A percentile compares a stretch with the other conserved stretches of the same genome.
Conservation (phyloP, 2,329 filamentous ascomycete species). For the Talaromyces amestolkiae region DNA sequence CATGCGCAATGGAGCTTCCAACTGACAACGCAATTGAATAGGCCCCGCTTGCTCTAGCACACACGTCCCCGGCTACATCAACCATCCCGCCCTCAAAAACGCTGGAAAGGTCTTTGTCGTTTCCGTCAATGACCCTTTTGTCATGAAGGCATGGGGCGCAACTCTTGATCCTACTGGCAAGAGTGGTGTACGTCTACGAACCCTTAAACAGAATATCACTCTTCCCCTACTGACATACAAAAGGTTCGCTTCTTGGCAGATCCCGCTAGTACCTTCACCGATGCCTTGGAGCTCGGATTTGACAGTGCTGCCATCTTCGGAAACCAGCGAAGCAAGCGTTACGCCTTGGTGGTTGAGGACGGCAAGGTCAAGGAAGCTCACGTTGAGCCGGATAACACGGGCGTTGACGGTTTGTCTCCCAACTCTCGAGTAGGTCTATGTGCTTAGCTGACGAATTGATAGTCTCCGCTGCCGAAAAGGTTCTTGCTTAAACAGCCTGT, state of each 20-base stretch:
- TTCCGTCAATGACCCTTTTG: conserved; percentile 90
- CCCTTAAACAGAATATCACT: neutral
- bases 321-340: conserved; percentile 78
- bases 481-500: conserved; percentile 37
- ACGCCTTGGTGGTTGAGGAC: conserved; percentile 77
- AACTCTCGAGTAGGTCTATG: neutral
- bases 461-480: conserved; percentile 53
- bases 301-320: conserved; percentile 79
- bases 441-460: conserved; percentile 16
- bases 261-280: conserved; percentile 74
- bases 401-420: conserved; percentile 61
- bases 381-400: conserved; percentile 86
- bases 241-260: conserved; percentile 89
- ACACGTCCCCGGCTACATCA: conserved; percentile 85
- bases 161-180: conserved; percentile 70
- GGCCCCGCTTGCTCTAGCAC: conserved; percentile 62
- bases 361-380: conserved; percentile 79
- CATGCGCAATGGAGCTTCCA: neutral
- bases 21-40: conserved; percentile 22
- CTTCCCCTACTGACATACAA: neutral
- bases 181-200: conserved; percentile 64
- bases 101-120: conserved; percentile 86
- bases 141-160: conserved; percentile 87
- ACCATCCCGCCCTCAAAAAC: conserved; percentile 71
- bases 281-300: conserved; percentile 78